phyloP scores from a whole-genome alignment of 768 basidiomycete species.

The Udeniomyces megalosporus region DNA sequence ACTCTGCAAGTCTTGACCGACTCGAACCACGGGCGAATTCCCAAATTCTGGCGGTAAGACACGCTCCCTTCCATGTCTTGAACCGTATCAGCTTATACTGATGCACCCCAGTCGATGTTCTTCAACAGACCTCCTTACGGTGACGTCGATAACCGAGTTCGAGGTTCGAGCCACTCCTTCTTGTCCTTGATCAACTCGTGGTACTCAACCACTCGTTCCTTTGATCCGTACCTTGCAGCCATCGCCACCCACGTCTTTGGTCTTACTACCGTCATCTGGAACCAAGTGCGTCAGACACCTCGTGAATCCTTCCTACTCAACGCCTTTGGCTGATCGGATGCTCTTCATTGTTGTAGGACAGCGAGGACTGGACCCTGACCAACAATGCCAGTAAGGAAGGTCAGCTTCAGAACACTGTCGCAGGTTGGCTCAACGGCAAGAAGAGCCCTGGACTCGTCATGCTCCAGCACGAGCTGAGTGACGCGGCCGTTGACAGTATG shows the following conservation, averaged over 20 bases:
- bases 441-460: constrained; percentile 65
- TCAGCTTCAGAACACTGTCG: not conserved
- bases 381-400: not conserved
- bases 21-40: constrained; percentile 57
- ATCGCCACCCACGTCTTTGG: constrained; percentile 80
- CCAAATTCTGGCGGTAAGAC: constrained; percentile 74
- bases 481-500: constrained; percentile 38
- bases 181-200: not conserved
- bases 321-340: no score
- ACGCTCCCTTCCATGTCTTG: constrained; percentile 29
- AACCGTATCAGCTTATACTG: not conserved
- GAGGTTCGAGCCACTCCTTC: constrained; percentile 21
- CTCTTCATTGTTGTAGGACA: no score
- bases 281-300: no score
- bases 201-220: not conserved
- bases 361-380: constrained; percentile 17
- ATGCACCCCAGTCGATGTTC: constrained; percentile 1
- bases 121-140: constrained; percentile 15
- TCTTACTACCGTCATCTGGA: constrained; percentile 73
- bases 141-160: constrained; percentile 51
- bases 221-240: constrained; percentile 32
- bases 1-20: constrained; percentile 55
- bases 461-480: constrained; percentile 66
- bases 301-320: no score
- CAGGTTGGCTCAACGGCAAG: not conserved